Evolutionary conservation across 2,329 filamentous ascomycete species (phyloP), one percentile per base, ranked within the genome.

Genomic region (Pyrenochaeta sp.): DNA sequence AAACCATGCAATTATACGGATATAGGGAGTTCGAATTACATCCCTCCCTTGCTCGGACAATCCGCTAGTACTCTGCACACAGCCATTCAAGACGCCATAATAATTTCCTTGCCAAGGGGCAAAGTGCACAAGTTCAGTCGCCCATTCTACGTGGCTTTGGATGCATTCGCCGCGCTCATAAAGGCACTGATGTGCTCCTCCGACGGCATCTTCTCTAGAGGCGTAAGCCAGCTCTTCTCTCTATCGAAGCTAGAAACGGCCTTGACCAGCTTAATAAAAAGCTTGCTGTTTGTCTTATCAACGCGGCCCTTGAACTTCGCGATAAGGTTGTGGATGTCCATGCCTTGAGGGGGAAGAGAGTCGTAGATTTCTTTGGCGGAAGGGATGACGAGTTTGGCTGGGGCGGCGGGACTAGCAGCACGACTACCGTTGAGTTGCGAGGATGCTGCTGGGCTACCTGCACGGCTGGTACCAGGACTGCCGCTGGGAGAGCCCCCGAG

Each of bases 391-490:
- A 55, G 58, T 39, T 57, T 49, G 27, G 65, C 32, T 9, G 52
- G 42, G 21, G 55, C 42, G 7, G 67, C 54, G 9, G 72, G 71
- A 48, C 70, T 74, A 18, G 58, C 65, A 30, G 71, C 68, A 20
- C 69, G 61, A 45, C 69, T 72, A 35, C 66, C 68, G 36, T 69
- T 71, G 37, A 60, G 36, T 36, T 63, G 60, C 17, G 64, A 46
- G 1, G 52, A 50, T 10, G 60, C 71, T 27, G 65, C 74, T 79
- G 66, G 86, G 42, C 73, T 76, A 18, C 70, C 72, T 45, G 73
- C 74, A 27, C 74, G 88, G 66, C 87, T 90, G 27, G 83, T 82
- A 45, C 85, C 83, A 55, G 88, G 81, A 7, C 87, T 90, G 14
- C 80, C 85, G 7, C 78, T 77, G 4, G 87, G 86, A 5, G 85